Percentiles rank a stretch among this genome's conserved stretches.
phyloP scores from a whole-genome alignment of 441 rosid species.

The Bruguiera hainesii region DNA sequence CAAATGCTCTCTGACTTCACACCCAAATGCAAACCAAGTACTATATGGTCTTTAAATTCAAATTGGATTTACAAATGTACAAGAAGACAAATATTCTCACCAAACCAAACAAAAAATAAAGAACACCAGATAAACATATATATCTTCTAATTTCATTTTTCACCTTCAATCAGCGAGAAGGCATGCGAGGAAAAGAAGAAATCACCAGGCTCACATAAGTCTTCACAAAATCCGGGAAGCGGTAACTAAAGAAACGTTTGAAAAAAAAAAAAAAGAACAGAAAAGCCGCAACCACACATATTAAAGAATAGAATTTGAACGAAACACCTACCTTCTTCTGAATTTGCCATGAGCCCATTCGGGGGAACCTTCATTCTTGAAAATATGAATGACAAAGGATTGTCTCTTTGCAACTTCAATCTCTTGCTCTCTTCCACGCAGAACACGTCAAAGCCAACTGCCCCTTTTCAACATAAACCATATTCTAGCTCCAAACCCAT shows the following conservation, averaged over 20 bases:
- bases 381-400: constrained; percentile 11
- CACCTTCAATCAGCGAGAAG: constrained; percentile 16
- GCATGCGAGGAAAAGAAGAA: constrained; percentile 19
- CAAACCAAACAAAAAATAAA: background rate
- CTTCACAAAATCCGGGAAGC: constrained; percentile 20
- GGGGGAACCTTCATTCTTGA: constrained; percentile 80
- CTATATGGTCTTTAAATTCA: background rate
- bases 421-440: constrained; percentile 27
- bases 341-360: constrained; percentile 68
- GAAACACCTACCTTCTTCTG: constrained; percentile 59
- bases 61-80: background rate
- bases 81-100: constrained; percentile 11
- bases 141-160: constrained; percentile 19
- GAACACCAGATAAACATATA: background rate
- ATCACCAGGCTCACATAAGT: constrained; percentile 24
- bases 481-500: constrained; percentile 22
- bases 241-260: background rate
- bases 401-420: constrained; percentile 27
- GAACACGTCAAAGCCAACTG: constrained; percentile 20
- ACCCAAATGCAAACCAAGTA: background rate
- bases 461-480: constrained; percentile 26
- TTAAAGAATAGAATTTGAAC: constrained; percentile 19
- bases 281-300: background rate
- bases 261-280: background rate
- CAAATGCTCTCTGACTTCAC: background rate